phyloP scores from a whole-genome alignment of 2,329 filamentous ascomycete species.

The Keithomyces neogunnii region DNA sequence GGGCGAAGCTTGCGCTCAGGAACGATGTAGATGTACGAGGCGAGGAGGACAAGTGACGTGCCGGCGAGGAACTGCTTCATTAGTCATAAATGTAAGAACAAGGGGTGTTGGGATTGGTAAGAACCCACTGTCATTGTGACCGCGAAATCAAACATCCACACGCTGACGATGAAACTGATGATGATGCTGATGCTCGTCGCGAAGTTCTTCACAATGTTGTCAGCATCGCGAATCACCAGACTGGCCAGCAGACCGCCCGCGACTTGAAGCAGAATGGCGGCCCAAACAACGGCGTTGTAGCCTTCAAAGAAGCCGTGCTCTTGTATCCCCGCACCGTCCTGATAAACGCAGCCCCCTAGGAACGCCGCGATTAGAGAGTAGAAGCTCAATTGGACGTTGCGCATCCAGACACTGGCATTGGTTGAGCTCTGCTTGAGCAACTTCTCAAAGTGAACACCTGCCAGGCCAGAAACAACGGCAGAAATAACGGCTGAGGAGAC shows the following conservation, averaged over 20 bases:
- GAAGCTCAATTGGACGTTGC: conserved; percentile 89
- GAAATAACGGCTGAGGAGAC: conserved; percentile 70
- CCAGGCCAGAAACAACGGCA: conserved; percentile 73
- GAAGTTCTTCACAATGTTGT: conserved; percentile 87
- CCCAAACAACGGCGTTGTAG: conserved; percentile 89
- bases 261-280: conserved; percentile 74
- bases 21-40: conserved; percentile 78
- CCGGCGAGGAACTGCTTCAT: conserved; percentile 66
- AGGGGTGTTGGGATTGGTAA: not conserved
- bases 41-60: conserved; percentile 66
- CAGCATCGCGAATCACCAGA: conserved; percentile 31
- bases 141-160: conserved; percentile 75
- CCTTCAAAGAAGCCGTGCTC: conserved; percentile 88
- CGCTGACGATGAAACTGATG: conserved; percentile 75
- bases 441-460: conserved; percentile 84
- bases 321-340: conserved; percentile 76
- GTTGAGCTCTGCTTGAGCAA: conserved; percentile 77
- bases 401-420: conserved; percentile 77
- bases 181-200: conserved; percentile 89
- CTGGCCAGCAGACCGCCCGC: conserved; percentile 70
- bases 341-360: conserved; percentile 76
- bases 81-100: not conserved
- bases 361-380: conserved; percentile 89
- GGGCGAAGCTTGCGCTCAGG: conserved; percentile 51
- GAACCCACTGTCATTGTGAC: conserved; percentile 62